These are phyloP conservation scores for Neurospora sp. DNA, from an alignment of 495 filamentous ascomycete species.

Conservation along the genomic window DNA sequence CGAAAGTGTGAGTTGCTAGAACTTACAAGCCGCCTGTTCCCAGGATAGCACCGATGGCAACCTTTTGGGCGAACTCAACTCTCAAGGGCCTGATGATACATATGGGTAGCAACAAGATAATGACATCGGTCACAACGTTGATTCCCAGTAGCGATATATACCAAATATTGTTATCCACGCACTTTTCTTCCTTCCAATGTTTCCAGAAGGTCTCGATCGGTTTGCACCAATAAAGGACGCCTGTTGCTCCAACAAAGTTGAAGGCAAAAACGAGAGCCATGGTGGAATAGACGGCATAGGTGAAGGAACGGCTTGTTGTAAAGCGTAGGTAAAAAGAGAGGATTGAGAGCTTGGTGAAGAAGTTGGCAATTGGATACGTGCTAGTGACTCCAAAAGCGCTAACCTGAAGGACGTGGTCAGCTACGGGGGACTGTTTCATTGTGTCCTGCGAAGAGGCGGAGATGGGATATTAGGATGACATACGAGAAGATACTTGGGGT, in stretches of 20 bases:
- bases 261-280: constrained; percentile 8
- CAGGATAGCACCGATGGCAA: constrained; percentile 9
- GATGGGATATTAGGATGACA: background rate
- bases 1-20: background rate
- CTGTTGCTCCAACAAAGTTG: constrained; percentile 4
- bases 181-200: background rate
- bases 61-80: constrained; percentile 3
- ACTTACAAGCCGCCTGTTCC: constrained; percentile 19
- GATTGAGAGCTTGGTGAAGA: constrained; percentile 16
- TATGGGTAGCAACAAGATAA: constrained; percentile 8
- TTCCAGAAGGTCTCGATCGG: constrained; percentile 12
- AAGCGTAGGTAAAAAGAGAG: constrained; percentile 18
- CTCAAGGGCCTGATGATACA: constrained; percentile 10
- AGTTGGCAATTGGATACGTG: constrained; percentile 5
- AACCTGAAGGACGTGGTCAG: constrained; percentile 1
- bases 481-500: constrained; percentile 2
- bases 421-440: background rate
- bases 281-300: constrained; percentile 5
- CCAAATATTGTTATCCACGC: constrained; percentile 4
- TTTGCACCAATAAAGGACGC: constrained; percentile 10
- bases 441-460: background rate
- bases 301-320: constrained; percentile 9
- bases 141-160: constrained; percentile 3
- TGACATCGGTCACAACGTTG: constrained; percentile 9
- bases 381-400: constrained; percentile 4